Base-by-base conservation (phyloP, 73 alveolate genomes). In the Urostyla sp. region DNA sequence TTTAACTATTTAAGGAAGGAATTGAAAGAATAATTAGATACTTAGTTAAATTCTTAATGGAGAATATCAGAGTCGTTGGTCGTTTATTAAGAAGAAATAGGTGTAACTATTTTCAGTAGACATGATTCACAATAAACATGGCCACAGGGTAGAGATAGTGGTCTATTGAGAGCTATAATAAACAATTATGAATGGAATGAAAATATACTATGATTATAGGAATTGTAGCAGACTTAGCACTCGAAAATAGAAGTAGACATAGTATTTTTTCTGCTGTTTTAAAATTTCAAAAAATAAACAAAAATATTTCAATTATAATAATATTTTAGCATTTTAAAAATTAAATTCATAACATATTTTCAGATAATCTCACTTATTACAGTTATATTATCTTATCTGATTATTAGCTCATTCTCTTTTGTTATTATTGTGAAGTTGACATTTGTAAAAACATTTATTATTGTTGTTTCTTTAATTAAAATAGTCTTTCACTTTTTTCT, bases 91-190 rank as follows among this genome's bases (percentile, higher is more conserved):
- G 15, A 16, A 40, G 15, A 40, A 40, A 40, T 11, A 11, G 10
- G 15, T 11, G 52, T 11, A 16, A 11, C 52, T 16, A 40, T 40
- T 49, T 78, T 56, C 24, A 13, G 13, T 8, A 76, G 16, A 66
- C 93, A 85, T 0, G 51, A 74, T 48, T 85, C 89, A 44, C 93
- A 85, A 60, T 57, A 85, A n/a, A 85, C 89, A 77, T 85, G 93
- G 21, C 93, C 93, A 61, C 93, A 85, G 15, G 88, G 86, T 3
- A 74, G 46, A 5, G 81, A 58, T 11, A 85, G 43, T 2, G 93
- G 93, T 58, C 78, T 57, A 37, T 78, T 58, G 3, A 48, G 43
- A 24, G 49, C 85, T 56, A 36, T 52, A 34, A 54, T 13, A 53
- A 11, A 8, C 5, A 23, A 52, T 24, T 5, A 31, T 38, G 11